Evolutionary conservation across 1,139 yeast genomes (phyloP).

Genomic region (Pichia terricola): DNA sequence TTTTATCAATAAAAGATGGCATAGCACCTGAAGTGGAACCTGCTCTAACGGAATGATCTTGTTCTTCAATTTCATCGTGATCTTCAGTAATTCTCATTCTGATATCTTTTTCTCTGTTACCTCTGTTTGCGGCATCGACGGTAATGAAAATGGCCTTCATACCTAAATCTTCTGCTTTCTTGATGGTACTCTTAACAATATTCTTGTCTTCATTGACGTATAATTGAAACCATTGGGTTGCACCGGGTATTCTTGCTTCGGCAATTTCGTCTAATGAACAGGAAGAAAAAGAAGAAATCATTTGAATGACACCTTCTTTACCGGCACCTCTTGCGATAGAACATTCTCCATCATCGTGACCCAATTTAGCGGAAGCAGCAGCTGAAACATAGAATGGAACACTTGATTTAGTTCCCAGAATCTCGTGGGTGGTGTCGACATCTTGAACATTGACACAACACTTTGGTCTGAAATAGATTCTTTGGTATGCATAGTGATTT

Average conservation of each 20-base stretch:
- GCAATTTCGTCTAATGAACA: conserved; percentile 50
- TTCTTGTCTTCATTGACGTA: conserved; percentile 70
- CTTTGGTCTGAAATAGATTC: conserved; percentile 29
- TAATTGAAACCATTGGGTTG: conserved; percentile 80
- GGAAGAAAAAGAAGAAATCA: conserved; percentile 48
- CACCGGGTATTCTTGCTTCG: conserved; percentile 43
- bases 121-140: conserved; percentile 60
- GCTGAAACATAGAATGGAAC: conserved; percentile 70
- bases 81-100: conserved; percentile 50
- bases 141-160: conserved; percentile 55
- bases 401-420: conserved; percentile 37
- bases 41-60: conserved; percentile 51
- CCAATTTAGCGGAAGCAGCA: conserved; percentile 68
- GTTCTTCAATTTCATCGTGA: conserved; percentile 26
- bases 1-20: conserved; percentile 17
- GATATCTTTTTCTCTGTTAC: conserved; percentile 54
- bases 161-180: conserved; percentile 29
- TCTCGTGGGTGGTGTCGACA: conserved; percentile 27
- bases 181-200: conserved; percentile 46
- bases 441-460: conserved; percentile 29
- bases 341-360: conserved; percentile 70
- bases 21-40: conserved; percentile 44
- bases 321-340: conserved; percentile 66
- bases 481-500: conserved; percentile 27
- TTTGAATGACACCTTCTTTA: conserved; percentile 39